Conservation (phyloP, 768 basidiomycete genomes). For the Dictyophora rubrovolvata region DNA sequence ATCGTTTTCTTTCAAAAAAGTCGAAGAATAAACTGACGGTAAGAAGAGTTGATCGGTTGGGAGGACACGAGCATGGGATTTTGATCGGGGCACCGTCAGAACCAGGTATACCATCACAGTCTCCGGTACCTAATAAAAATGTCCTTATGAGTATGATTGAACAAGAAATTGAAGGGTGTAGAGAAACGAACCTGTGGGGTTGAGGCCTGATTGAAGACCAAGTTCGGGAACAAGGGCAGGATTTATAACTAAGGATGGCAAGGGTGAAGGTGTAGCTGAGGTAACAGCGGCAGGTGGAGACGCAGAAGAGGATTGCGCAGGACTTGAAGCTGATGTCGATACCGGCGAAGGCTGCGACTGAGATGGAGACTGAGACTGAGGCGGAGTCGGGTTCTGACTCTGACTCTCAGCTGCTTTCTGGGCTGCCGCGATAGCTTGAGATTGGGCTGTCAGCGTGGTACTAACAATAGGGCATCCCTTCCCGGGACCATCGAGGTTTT, state of each 20-base stretch:
- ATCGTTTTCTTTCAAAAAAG: neutral
- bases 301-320: neutral
- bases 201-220: slow-evolving; percentile 44
- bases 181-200: slow-evolving; percentile 43
- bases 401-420: neutral
- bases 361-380: too few relatives aligned
- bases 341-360: too few relatives aligned
- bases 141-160: neutral
- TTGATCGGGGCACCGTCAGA: slow-evolving; percentile 45
- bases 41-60: slow-evolving; percentile 18
- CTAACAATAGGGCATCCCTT: slow-evolving; percentile 17
- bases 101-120: slow-evolving; percentile 53
- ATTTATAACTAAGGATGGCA: neutral
- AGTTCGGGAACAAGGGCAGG: slow-evolving; percentile 44
- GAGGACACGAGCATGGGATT: slow-evolving; percentile 59
- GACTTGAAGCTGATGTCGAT: too few relatives aligned
- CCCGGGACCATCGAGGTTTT: slow-evolving; percentile 20
- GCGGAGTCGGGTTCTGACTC: neutral
- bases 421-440: slow-evolving; percentile 1
- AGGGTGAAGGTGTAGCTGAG: neutral
- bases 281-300: neutral
- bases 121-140: slow-evolving; percentile 39
- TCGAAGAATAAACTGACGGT: neutral
- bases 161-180: neutral
- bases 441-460: slow-evolving; percentile 15